phyloP scores from a whole-genome alignment of 495 filamentous ascomycete species.

The Annulohypoxylon maeteangense region DNA sequence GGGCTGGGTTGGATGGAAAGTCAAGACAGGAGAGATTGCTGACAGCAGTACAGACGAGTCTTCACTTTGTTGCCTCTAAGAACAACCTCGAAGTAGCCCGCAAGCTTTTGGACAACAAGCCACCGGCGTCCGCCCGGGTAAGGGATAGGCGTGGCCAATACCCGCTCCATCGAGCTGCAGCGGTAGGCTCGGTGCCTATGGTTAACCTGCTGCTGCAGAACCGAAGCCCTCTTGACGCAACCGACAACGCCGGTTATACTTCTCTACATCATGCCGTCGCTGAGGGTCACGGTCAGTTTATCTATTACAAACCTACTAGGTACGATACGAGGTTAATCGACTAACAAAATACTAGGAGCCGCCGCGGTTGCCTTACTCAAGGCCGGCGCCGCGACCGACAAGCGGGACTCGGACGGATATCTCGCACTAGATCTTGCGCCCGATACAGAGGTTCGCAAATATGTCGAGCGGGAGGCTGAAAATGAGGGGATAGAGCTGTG shows the following conservation, averaged over 20 bases:
- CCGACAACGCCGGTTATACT: slow-evolving; percentile 85
- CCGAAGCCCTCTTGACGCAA: slow-evolving; percentile 84
- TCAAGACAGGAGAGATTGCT: background rate
- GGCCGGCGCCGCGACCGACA: slow-evolving; percentile 84
- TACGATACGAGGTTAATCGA: too few species aligned
- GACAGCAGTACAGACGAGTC: slow-evolving; percentile 69
- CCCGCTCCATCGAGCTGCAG: slow-evolving; percentile 89
- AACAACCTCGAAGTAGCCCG: slow-evolving; percentile 82
- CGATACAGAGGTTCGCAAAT: slow-evolving; percentile 73
- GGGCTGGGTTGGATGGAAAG: background rate
- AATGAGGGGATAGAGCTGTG: slow-evolving; percentile 82
- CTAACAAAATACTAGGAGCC: slow-evolving; percentile 62
- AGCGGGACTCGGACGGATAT: slow-evolving; percentile 75
- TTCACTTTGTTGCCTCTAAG: slow-evolving; percentile 94
- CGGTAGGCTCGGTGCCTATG: slow-evolving; percentile 85
- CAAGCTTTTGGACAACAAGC: slow-evolving; percentile 75
- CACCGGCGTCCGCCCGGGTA: slow-evolving; percentile 78
- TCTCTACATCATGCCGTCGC: slow-evolving; percentile 93
- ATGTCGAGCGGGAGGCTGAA: slow-evolving; percentile 82
- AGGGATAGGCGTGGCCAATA: slow-evolving; percentile 87
- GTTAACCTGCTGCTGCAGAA: slow-evolving; percentile 81
- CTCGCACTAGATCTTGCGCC: slow-evolving; percentile 86
- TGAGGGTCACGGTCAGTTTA: slow-evolving; percentile 79
- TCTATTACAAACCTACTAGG: too few species aligned
- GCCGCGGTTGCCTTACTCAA: slow-evolving; percentile 83